phyloP scores from a whole-genome alignment of 257 asterid genomes.

The Solanum rostratum region DNA sequence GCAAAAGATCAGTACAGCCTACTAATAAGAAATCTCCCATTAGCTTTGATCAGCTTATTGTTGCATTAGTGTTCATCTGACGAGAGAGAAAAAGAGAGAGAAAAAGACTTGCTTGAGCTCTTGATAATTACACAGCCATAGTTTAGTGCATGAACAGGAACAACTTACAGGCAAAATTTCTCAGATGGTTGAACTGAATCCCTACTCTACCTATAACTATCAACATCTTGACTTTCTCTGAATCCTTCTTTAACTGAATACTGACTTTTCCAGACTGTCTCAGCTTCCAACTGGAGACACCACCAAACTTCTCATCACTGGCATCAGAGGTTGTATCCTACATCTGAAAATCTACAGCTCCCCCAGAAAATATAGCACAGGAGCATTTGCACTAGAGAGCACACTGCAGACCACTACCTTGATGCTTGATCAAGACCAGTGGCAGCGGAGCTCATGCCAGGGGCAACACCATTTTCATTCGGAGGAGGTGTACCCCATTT shows the following conservation, averaged over 20 bases:
- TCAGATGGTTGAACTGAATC: not conserved
- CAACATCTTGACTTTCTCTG: not conserved
- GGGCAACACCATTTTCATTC: conserved; percentile 25
- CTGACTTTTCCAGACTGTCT: not conserved
- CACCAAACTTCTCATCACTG: not conserved
- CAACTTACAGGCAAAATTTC: not conserved
- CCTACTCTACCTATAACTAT: not conserved
- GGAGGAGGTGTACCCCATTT: conserved; percentile 45
- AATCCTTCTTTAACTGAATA: not conserved
- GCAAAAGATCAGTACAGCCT: not conserved
- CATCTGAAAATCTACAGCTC: not conserved
- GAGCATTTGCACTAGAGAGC: not conserved
- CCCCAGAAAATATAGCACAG: not conserved
- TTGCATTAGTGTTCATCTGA: not conserved
- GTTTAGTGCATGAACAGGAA: not conserved
- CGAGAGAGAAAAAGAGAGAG: not conserved
- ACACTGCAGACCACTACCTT: not conserved
- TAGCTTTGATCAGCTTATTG: not conserved
- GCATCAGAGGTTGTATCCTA: not conserved
- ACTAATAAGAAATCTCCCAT: not conserved
- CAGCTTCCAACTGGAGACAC: not conserved
- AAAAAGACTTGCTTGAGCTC: not conserved
- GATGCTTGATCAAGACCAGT: conserved; percentile 21
- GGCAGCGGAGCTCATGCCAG: conserved; percentile 10
- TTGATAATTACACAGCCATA: not conserved